Evolutionary conservation across 2,329 filamentous ascomycete genomes (phyloP).

Genomic region (Aspergillus sp.): DNA sequence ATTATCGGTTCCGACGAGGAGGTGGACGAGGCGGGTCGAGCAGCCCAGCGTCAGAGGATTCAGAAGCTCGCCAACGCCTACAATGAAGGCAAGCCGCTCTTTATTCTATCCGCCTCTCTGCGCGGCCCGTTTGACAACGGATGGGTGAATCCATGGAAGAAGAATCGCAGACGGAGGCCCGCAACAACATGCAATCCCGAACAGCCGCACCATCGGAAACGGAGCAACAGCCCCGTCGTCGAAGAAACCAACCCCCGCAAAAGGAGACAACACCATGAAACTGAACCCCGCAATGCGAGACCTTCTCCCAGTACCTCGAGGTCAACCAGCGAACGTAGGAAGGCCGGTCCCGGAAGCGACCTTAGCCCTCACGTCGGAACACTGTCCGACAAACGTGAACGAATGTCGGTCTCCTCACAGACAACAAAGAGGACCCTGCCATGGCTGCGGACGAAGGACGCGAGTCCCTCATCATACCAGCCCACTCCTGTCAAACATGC

Average conservation of each 20-base stretch:
- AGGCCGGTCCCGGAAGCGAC: too few species aligned
- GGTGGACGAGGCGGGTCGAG: conserved; percentile 28
- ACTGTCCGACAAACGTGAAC: neutral
- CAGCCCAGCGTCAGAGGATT: conserved; percentile 42
- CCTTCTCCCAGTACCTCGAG: neutral
- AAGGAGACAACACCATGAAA: conserved; percentile 18
- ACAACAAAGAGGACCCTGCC: conserved; percentile 6
- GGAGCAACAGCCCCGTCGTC: conserved; percentile 20
- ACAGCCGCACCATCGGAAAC: neutral
- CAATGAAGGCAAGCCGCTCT: conserved; percentile 41
- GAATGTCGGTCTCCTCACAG: conserved; percentile 4
- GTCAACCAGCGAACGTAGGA: neutral
- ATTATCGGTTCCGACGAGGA: conserved; percentile 41
- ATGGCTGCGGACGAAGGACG: neutral
- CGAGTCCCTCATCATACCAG: neutral
- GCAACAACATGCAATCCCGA: neutral
- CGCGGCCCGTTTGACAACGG: conserved; percentile 44
- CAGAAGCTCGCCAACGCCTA: conserved; percentile 43
- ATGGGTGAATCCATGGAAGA: conserved; percentile 50
- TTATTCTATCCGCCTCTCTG: conserved; percentile 47
- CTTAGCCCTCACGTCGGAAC: neutral
- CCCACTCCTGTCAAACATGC: conserved; percentile 4
- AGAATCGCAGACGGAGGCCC: conserved; percentile 17
- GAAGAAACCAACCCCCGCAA: conserved; percentile 28
- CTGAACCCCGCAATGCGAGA: conserved; percentile 5